phyloP scores from a whole-genome alignment of 129 eudicot genomes.

The Sambucus nigra region DNA sequence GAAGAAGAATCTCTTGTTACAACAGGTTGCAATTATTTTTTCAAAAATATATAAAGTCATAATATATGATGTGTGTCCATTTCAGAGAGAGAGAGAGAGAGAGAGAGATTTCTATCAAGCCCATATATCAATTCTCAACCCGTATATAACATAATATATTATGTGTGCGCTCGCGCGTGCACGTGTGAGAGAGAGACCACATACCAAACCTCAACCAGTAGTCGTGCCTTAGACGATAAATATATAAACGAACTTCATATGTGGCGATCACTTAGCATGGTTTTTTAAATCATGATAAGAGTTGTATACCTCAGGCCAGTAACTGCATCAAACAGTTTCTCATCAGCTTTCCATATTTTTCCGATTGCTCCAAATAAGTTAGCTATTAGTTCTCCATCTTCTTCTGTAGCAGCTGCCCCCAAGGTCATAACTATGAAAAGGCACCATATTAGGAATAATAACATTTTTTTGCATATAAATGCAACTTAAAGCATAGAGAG shows the following conservation, averaged over 20 bases:
- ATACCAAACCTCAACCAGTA: neutral
- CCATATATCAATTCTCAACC: too few species aligned
- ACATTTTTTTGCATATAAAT: too few species aligned
- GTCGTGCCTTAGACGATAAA: neutral
- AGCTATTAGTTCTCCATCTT: slow-evolving; percentile 69
- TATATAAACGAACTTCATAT: neutral
- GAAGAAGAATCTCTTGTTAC: slow-evolving; percentile 4
- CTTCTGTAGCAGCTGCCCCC: slow-evolving; percentile 72
- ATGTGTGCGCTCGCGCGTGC: too few species aligned
- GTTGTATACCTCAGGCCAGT: slow-evolving; percentile 71
- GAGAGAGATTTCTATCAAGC: too few species aligned
- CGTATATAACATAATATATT: too few species aligned
- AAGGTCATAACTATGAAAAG: slow-evolving; percentile 46
- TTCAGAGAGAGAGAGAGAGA: too few species aligned
- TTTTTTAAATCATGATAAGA: too few species aligned
- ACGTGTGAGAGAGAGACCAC: too few species aligned
- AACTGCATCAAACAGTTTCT: slow-evolving; percentile 88
- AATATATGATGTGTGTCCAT: too few species aligned
- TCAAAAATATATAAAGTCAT: neutral
- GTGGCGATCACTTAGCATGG: too few species aligned
- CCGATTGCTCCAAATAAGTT: slow-evolving; percentile 81
- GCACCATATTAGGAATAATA: slow-evolving; percentile 5
- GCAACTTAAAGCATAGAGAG: too few species aligned
- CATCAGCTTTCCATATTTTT: slow-evolving; percentile 86
- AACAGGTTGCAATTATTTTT: neutral